Base-by-base conservation (phyloP, 1,139 yeast species). In the Debaryomyces coudertii region DNA sequence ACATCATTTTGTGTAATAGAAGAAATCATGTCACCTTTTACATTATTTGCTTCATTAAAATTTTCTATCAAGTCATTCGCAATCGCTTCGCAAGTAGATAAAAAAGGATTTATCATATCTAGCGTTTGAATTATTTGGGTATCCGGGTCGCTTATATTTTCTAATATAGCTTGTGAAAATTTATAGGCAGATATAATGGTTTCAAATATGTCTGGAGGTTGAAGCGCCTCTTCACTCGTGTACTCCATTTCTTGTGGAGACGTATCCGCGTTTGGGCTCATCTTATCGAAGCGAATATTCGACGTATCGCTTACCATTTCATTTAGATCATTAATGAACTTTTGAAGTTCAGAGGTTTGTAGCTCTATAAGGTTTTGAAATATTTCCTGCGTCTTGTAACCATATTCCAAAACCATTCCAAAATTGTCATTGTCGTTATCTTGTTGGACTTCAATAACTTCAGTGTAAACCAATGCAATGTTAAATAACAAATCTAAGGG, bases 401-500 rank as follows among this genome's bases (percentile, higher is more conserved):
- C 63, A 6, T 62, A 42, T 4, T 54, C 54, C 18, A 59, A 37
- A n/a, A 61, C 44, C 7, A 52, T 38, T n/a, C 40, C 46, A 39
- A 61, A 55, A 14, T 47, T 41, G 7, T 43, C 42, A 2, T 36
- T 47, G 2, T 43, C 47, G 6, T 58, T 56, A 5, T 58, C 60
- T 22, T 63, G 67, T 2, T 57, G 60, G 6, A 57, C 63, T 45
- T 80, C 85, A 33, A 79, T 58, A 11, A 68, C 67, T 48, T 79
- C 83, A 7, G 72, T 71, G 49, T 76, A 76, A 1, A 75, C 80
- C 40, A 78, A 57, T 0, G 75, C 80, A 16, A 72, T 61, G 51
- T 80, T 80, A 58, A 65, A 78, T 23, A 71, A 57, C 44, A 78
- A 62, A 56, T 78, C 83, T 54, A 65, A 55, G 8, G 74, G 71